phyloP scores from a whole-genome alignment of 2,329 filamentous ascomycete genomes.

The Torrubiella hemipterigena region DNA sequence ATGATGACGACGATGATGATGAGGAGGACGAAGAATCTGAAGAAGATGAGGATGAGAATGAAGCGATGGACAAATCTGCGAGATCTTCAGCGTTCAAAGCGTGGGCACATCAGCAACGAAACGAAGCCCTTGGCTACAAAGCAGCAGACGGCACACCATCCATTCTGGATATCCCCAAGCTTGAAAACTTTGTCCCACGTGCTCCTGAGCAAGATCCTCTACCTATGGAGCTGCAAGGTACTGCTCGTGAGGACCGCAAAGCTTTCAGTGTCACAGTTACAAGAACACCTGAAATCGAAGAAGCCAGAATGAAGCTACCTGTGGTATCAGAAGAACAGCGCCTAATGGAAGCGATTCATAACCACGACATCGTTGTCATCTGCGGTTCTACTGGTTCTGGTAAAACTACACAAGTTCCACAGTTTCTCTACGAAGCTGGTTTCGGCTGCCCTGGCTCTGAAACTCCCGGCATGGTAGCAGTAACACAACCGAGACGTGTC shows the following conservation, averaged over 20 bases:
- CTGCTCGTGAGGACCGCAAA: conserved; percentile 51
- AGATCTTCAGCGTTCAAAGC: conserved; percentile 68
- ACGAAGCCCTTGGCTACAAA: conserved; percentile 63
- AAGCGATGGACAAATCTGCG: conserved; percentile 16
- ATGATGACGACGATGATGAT: conserved; percentile 19
- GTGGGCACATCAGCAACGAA: conserved; percentile 81
- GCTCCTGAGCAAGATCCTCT: conserved; percentile 59
- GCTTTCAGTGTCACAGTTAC: conserved; percentile 64
- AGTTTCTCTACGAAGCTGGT: conserved; percentile 89
- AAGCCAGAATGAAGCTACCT: conserved; percentile 66
- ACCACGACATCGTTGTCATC: conserved; percentile 78
- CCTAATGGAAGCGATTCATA: conserved; percentile 95
- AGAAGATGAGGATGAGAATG: conserved; percentile 19
- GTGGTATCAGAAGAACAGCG: conserved; percentile 93
- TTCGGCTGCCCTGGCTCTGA: conserved; percentile 70
- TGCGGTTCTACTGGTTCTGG: conserved; percentile 94
- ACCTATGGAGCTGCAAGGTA: conserved; percentile 52
- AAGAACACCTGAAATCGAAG: conserved; percentile 62
- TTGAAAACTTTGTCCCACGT: conserved; percentile 53
- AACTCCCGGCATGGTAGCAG: conserved; percentile 83
- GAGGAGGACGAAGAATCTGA: conserved; percentile 15
- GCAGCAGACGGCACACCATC: conserved; percentile 30
- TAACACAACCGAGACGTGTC: conserved; percentile 90
- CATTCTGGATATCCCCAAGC: conserved; percentile 39
- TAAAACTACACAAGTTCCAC: conserved; percentile 94